Base-by-base conservation (phyloP, 345 rosid genomes). In the Trapa bicornis region DNA sequence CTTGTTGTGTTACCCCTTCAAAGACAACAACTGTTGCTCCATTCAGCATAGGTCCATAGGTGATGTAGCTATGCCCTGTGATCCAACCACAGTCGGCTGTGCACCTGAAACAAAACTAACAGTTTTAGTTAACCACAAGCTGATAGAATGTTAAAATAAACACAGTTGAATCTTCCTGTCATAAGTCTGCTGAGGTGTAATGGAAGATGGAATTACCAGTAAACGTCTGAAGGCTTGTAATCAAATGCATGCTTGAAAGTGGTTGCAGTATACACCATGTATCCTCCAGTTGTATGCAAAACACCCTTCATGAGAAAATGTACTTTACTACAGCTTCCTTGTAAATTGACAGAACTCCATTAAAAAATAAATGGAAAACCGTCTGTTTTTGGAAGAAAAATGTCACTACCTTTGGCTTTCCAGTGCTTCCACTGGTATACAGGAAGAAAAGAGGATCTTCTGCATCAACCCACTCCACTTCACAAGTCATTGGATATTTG, bases 61-160 rank as follows among this genome's bases (percentile, higher is more conserved):
- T 91, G 65, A 94, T 96, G 71, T 94, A 94, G 79, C 99, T 94
- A 73, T 94, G 99, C 68, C 99, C 99, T 29, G 99, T 94, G 56
- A 94, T 91, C 99, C 99, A 94, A 77, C 99, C 99, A 85, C 99
- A 94, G 72, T 94, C 99, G 71, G 99, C 99, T 57, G 99, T 91
- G 80, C 99, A 94, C 99, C 99, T 94, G 71, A 64, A 64, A 41
- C 76, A 52, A 8, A 61, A 12, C 35, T 37, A 5, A 72, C 29
- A 48, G 48, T 42, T 5, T 22, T 5, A 61, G 48, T 16, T n/a
- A 79, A 48, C 65, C 43, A 35, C 47, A 58, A 65, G 42, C 9
- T 38, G 39, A 36, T 38, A 39, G 66, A 65, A 29, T 33, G 32
- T 56, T 0, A 4, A 9, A 58, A n/a, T 38, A 32, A 65, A 7